These are phyloP conservation scores for Marsdenia floribunda DNA, from an alignment of 257 asterid species.

Conservation along the genomic window DNA sequence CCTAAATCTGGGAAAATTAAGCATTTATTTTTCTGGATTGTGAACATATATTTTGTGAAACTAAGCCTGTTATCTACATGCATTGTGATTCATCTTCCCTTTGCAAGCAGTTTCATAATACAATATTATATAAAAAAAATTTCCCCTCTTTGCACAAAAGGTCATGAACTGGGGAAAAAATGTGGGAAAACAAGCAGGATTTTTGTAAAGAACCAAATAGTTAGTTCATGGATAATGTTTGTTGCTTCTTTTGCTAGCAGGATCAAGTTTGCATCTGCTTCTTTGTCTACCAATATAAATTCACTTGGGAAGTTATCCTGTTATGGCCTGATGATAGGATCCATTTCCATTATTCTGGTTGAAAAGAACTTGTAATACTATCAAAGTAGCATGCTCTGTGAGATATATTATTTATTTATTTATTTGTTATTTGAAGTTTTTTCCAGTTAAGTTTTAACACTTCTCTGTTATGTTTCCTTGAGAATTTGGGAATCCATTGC, in stretches of 20 bases:
- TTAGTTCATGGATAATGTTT: neutral
- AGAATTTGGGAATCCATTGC: too few species aligned
- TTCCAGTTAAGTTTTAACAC: too few species aligned
- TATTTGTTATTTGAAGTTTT: too few species aligned
- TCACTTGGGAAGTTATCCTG: neutral
- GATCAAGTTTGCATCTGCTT: neutral
- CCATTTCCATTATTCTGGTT: neutral
- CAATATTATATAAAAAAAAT: neutral
- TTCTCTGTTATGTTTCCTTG: too few species aligned
- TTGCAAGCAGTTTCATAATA: too few species aligned
- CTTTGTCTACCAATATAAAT: neutral
- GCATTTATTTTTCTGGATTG: neutral
- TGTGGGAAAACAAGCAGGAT: neutral
- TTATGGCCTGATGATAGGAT: neutral
- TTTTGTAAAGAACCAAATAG: neutral
- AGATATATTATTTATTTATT: too few species aligned
- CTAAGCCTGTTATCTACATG: neutral
- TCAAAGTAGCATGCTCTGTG: too few species aligned
- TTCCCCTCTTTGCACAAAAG: neutral
- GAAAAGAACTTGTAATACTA: neutral
- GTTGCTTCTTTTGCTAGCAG: neutral
- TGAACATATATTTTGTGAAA: neutral
- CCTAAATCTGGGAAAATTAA: too few species aligned
- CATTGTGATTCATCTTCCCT: neutral
- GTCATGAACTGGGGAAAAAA: neutral